Conservation (phyloP, 2,329 filamentous ascomycete genomes). For the Sporothrix protearum region DNA sequence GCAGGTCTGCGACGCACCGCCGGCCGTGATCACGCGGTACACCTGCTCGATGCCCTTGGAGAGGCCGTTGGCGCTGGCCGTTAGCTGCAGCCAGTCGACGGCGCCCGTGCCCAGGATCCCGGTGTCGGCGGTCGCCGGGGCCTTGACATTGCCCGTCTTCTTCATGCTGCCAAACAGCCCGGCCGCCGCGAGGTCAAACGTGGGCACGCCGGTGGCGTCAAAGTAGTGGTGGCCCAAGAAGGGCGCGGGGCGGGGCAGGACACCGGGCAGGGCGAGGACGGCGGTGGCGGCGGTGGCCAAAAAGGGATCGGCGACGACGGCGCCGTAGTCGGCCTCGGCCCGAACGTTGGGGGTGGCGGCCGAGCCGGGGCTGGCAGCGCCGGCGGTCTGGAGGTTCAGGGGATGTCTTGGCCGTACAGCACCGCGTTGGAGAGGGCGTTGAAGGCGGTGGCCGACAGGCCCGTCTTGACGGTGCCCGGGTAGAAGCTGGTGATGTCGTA, state of each 20-base stretch:
- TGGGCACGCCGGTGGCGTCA: constrained; percentile 50
- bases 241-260: constrained; percentile 34
- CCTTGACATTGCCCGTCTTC: constrained; percentile 50
- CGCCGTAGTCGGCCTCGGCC: constrained; percentile 38
- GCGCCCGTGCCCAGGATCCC: constrained; percentile 50
- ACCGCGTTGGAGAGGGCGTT: constrained; percentile 40
- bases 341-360: constrained; percentile 29
- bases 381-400: constrained; percentile 43
- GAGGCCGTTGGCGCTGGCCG: constrained; percentile 32
- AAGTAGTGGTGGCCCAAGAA: constrained; percentile 67
- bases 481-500: constrained; percentile 56
- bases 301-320: constrained; percentile 47
- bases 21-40: constrained; percentile 55
- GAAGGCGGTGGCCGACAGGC: constrained; percentile 42
- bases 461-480: constrained; percentile 41
- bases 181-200: constrained; percentile 52
- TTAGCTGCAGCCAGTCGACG: constrained; percentile 54
- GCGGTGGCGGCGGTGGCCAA: constrained; percentile 39
- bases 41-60: constrained; percentile 41
- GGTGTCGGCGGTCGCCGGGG: constrained; percentile 48
- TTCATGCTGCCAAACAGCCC: constrained; percentile 43
- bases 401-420: constrained; percentile 45
- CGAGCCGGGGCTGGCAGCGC: constrained; percentile 33
- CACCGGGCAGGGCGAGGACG: constrained; percentile 37
- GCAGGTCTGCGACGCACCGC: constrained; percentile 48